Percentiles rank a stretch among this genome's conserved stretches.
Evolutionary conservation across 768 basidiomycete species (phyloP).

Genomic region (Mrakia blollopis): DNA sequence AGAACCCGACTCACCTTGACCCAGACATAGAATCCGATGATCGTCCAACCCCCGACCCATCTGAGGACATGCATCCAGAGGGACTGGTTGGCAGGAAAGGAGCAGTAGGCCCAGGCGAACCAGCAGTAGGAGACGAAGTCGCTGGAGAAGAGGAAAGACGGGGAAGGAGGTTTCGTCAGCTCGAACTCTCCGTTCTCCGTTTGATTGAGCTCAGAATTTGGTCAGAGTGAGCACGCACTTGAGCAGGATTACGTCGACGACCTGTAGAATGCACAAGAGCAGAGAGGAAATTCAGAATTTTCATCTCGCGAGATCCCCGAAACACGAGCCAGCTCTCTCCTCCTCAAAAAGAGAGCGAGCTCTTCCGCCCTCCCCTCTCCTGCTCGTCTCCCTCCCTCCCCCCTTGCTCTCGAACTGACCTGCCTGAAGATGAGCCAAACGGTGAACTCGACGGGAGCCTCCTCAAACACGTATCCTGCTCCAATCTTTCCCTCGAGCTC

Average conservation of each 20-base stretch:
- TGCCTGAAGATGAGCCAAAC: constrained; percentile 82
- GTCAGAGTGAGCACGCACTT: constrained; percentile 58
- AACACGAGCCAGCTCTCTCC: background rate
- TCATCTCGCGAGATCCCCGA: too few species aligned
- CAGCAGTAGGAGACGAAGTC: constrained; percentile 34
- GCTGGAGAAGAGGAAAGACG: constrained; percentile 47
- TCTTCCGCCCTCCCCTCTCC: too few species aligned
- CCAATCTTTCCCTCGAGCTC: constrained; percentile 93
- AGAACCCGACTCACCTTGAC: constrained; percentile 56
- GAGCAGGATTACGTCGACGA: constrained; percentile 59
- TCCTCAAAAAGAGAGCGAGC: background rate
- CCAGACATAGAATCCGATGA: constrained; percentile 95
- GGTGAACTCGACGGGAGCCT: constrained; percentile 89
- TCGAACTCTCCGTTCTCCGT: background rate
- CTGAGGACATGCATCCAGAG: constrained; percentile 68
- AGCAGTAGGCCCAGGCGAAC: constrained; percentile 46
- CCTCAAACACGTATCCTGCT: constrained; percentile 86
- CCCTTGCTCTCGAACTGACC: background rate
- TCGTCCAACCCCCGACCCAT: constrained; percentile 76
- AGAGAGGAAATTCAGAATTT: background rate
- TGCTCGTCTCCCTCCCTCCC: too few species aligned
- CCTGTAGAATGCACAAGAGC: background rate
- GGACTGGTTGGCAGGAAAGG: constrained; percentile 74
- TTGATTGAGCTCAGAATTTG: background rate
- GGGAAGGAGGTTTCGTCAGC: background rate